A percentile compares a stretch with the other conserved stretches of the same genome.
phyloP scores from a whole-genome alignment of 2,329 filamentous ascomycete genomes.

The Sclerotinia nivalis region DNA sequence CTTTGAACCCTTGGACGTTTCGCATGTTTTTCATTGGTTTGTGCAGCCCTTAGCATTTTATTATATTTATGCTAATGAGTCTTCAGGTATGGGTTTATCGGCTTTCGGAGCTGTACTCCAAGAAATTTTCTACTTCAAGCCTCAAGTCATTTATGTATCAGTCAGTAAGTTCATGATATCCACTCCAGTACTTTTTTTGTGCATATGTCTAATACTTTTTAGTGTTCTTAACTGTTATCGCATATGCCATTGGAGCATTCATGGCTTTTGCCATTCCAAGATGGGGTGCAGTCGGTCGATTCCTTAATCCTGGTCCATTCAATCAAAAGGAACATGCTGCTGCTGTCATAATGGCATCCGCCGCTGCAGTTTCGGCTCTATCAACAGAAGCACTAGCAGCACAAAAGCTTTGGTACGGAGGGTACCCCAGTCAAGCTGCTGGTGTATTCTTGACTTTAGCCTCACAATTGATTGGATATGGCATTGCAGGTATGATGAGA shows the following conservation, averaged over 20 bases:
- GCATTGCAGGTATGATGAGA: constrained; percentile 59
- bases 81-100: constrained; percentile 41
- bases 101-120: constrained; percentile 45
- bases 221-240: constrained; percentile 48
- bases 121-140: constrained; percentile 52
- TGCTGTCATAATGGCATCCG: constrained; percentile 57
- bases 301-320: constrained; percentile 65
- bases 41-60: not conserved
- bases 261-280: constrained; percentile 41
- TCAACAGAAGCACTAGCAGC: constrained; percentile 73
- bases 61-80: not conserved
- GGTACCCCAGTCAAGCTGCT: constrained; percentile 47
- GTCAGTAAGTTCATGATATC: constrained; percentile 32
- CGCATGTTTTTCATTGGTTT: constrained; percentile 44
- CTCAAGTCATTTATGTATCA: constrained; percentile 48
- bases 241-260: constrained; percentile 46
- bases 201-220: not conserved
- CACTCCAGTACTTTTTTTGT: not conserved
- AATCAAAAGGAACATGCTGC: constrained; percentile 69
- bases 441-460: constrained; percentile 57
- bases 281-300: constrained; percentile 46
- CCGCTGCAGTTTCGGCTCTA: constrained; percentile 46
- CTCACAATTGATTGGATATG: constrained; percentile 64
- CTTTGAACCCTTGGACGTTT: constrained; percentile 43
- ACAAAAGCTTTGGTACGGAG: constrained; percentile 55